These are phyloP conservation scores for Sequoiadendron giganteum DNA, from an alignment of 75 land plant genomes.

Conservation along the genomic window DNA sequence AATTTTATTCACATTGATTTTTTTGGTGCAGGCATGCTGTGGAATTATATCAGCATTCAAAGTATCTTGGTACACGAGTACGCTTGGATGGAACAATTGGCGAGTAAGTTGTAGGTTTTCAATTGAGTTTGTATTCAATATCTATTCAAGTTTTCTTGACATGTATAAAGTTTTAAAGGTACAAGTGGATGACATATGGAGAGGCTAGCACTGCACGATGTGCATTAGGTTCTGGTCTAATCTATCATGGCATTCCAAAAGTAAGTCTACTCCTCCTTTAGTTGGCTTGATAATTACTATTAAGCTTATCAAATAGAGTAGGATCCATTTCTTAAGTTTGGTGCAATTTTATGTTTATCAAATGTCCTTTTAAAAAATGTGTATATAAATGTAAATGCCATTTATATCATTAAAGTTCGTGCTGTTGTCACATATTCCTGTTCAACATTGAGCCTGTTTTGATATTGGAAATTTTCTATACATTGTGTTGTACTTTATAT, in stretches of 20 bases:
- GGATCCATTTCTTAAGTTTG: background rate
- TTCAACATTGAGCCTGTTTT: background rate
- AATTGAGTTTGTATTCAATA: background rate
- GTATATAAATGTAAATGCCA: background rate
- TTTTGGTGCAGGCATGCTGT: slow-evolving; percentile 52
- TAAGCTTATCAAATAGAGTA: background rate
- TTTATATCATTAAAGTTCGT: background rate
- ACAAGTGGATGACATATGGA: slow-evolving; percentile 98
- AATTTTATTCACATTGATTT: background rate
- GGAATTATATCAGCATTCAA: slow-evolving; percentile 61
- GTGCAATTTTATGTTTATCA: background rate
- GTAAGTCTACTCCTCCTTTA: slow-evolving; percentile 20
- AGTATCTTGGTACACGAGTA: slow-evolving; percentile 86
- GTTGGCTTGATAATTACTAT: no score
- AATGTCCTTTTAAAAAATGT: background rate
- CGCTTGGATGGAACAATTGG: slow-evolving; percentile 93
- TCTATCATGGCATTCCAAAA: slow-evolving; percentile 77
- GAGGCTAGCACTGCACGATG: slow-evolving; percentile 80
- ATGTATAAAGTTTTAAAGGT: slow-evolving; percentile 36
- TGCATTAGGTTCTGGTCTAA: slow-evolving; percentile 86
- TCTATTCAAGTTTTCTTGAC: background rate
- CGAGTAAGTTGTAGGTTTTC: slow-evolving; percentile 60
- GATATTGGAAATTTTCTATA: background rate
- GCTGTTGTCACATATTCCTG: background rate
- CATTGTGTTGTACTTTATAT: background rate